Percentiles rank a stretch among this genome's conserved stretches.
Conservation (phyloP, 2,329 filamentous ascomycete genomes). For the Shiraia bambusicola region DNA sequence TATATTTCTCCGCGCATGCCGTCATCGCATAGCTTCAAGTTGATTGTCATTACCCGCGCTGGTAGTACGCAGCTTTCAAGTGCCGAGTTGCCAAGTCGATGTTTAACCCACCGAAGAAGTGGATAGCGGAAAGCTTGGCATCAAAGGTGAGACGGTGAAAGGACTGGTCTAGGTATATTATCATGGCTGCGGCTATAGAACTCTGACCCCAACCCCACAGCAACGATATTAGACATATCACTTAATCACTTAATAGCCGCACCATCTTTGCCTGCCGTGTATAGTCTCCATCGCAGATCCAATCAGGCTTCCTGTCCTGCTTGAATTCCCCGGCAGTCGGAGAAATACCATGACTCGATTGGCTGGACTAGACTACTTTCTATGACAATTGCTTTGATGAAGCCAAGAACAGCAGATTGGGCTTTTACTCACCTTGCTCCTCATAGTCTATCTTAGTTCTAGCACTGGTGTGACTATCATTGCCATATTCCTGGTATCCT, state of each 20-base stretch:
- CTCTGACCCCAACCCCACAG: constrained; percentile 16
- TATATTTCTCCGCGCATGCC: constrained; percentile 3
- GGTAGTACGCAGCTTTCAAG: constrained; percentile 7
- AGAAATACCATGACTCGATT: constrained; percentile 1
- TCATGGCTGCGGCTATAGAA: constrained; percentile 9
- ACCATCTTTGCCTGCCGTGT: constrained; percentile 15
- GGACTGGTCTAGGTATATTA: constrained; percentile 7
- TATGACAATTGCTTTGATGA: constrained; percentile 1
- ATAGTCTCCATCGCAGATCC: constrained; percentile 21
- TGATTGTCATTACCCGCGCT: constrained; percentile 13
- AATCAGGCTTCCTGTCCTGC: constrained; percentile 9
- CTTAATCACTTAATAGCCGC: constrained; percentile 24
- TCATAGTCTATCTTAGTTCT: constrained; percentile 20
- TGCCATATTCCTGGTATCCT: constrained; percentile 16
- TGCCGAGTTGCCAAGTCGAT: constrained; percentile 12
- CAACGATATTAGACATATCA: constrained; percentile 26
- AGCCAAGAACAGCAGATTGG: constrained; percentile 23
- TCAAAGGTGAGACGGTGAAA: constrained; percentile 7
- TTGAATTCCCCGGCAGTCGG: background rate
- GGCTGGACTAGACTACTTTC: constrained; percentile 1
- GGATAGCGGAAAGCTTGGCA: constrained; percentile 19
- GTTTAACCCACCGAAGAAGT: constrained; percentile 21
- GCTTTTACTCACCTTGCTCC: constrained; percentile 12
- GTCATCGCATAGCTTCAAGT: constrained; percentile 8
- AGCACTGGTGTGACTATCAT: constrained; percentile 14